Evolutionary conservation across 2,329 filamentous ascomycete species (phyloP).

Genomic region (Dactylellina haptotyla): DNA sequence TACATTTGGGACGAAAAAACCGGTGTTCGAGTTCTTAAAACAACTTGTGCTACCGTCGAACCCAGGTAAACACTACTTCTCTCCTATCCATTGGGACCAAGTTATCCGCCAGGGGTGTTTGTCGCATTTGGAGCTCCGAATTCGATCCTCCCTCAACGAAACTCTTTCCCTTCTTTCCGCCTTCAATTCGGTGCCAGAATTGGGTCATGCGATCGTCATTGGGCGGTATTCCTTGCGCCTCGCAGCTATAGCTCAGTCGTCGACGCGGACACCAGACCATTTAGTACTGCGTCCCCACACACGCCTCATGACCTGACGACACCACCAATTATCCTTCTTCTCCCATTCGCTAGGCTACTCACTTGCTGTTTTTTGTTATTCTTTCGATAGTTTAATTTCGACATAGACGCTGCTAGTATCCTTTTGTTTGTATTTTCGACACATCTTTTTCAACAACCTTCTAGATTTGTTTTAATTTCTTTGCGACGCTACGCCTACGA

Average conservation of each 20-base stretch:
- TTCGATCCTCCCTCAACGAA: no score
- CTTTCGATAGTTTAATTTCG: slow-evolving; percentile 2
- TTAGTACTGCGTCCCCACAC: slow-evolving; percentile 19
- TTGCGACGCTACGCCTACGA: not conserved
- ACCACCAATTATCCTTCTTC: slow-evolving; percentile 3
- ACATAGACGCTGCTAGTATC: slow-evolving; percentile 1
- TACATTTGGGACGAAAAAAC: not conserved
- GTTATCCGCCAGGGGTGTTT: not conserved
- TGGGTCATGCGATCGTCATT: slow-evolving; percentile 53
- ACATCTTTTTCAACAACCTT: not conserved
- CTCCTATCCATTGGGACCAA: not conserved
- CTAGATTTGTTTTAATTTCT: not conserved
- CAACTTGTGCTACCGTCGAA: not conserved
- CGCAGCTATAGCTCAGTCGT: slow-evolving; percentile 35
- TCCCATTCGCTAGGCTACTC: no score
- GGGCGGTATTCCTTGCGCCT: slow-evolving; percentile 26
- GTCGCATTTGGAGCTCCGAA: not conserved
- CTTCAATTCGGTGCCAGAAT: slow-evolving; percentile 14
- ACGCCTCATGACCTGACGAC: slow-evolving; percentile 50
- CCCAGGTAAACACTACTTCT: no score
- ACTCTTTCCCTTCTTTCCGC: no score
- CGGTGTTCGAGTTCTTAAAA: not conserved
- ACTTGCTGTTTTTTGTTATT: no score
- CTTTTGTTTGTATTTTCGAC: not conserved
- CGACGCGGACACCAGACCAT: no score